A percentile compares a stretch with the other conserved stretches of the same genome.
Conservation (phyloP, 2,329 filamentous ascomycete genomes). For the Scedosporium apiospermum region DNA sequence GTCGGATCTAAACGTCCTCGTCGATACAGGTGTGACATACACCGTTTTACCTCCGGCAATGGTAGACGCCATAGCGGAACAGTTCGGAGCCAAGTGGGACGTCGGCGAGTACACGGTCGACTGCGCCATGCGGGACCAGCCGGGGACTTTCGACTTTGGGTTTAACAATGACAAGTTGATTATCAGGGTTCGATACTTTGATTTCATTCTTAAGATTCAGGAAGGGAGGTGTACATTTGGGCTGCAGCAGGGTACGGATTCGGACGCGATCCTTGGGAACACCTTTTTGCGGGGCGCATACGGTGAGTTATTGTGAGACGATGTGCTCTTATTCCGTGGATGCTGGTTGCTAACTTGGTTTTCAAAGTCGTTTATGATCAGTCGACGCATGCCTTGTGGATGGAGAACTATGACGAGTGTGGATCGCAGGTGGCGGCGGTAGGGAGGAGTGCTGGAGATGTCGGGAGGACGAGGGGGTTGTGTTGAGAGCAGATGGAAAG, state of each 20-base stretch:
- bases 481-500: not conserved
- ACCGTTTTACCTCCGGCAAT: constrained; percentile 33
- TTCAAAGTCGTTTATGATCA: constrained; percentile 27
- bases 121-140: constrained; percentile 26
- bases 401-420: constrained; percentile 27
- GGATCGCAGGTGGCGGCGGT: constrained; percentile 24
- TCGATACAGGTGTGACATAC: constrained; percentile 45
- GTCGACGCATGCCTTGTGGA: constrained; percentile 25
- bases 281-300: constrained; percentile 28
- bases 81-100: constrained; percentile 27
- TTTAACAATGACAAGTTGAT: constrained; percentile 27
- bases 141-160: constrained; percentile 37
- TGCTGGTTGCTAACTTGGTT: constrained; percentile 6
- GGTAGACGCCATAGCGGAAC: constrained; percentile 30
- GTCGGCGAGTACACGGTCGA: constrained; percentile 31
- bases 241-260: constrained; percentile 22
- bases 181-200: constrained; percentile 32
- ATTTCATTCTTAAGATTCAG: constrained; percentile 40
- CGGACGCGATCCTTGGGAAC: constrained; percentile 23
- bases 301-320: constrained; percentile 15
- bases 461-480: constrained; percentile 6
- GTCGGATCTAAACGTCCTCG: constrained; percentile 33
- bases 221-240: constrained; percentile 24
- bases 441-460: constrained; percentile 19
- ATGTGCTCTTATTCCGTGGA: not conserved